Conservation (phyloP, 176 grass and related monocot genomes). For the Cocos nucifera region DNA sequence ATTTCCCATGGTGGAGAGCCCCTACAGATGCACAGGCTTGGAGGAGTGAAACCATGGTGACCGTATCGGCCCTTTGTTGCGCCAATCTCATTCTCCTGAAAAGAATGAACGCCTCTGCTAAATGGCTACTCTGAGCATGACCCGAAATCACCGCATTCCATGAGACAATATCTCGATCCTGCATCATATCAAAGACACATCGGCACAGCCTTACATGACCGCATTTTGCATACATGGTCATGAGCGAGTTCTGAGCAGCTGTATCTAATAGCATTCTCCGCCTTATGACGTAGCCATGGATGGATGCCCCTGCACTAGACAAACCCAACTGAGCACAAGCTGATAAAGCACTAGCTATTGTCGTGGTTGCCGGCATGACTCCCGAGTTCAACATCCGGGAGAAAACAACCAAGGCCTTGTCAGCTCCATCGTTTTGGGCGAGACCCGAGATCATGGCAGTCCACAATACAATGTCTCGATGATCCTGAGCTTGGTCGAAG, state of each 20-base stretch:
- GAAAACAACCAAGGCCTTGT: constrained; percentile 14
- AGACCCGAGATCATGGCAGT: constrained; percentile 19
- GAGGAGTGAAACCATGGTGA: constrained; percentile 15
- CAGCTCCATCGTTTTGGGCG: not conserved
- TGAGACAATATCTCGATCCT: constrained; percentile 16
- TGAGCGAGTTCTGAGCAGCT: constrained; percentile 14
- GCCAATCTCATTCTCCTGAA: constrained; percentile 10
- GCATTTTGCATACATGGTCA: constrained; percentile 22
- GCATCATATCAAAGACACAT: constrained; percentile 15
- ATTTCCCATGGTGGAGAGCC: constrained; percentile 14
- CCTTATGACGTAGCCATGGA: constrained; percentile 13
- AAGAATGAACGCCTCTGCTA: constrained; percentile 12
- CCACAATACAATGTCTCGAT: constrained; percentile 14
- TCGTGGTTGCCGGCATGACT: not conserved
- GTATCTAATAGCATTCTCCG: not conserved
- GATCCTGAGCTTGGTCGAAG: constrained; percentile 4
- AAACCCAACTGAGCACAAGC: constrained; percentile 19
- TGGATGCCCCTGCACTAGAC: constrained; percentile 12
- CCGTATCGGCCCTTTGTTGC: constrained; percentile 9
- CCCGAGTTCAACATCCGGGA: constrained; percentile 7
- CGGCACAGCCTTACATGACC: not conserved
- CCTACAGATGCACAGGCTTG: constrained; percentile 17
- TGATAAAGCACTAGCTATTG: constrained; percentile 22
- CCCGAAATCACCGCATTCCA: constrained; percentile 20
- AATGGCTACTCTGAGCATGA: constrained; percentile 16